Evolutionary conservation across 2,329 filamentous ascomycete species (phyloP), one percentile per base, ranked within the genome.

Genomic region (Neonectria punicea): DNA sequence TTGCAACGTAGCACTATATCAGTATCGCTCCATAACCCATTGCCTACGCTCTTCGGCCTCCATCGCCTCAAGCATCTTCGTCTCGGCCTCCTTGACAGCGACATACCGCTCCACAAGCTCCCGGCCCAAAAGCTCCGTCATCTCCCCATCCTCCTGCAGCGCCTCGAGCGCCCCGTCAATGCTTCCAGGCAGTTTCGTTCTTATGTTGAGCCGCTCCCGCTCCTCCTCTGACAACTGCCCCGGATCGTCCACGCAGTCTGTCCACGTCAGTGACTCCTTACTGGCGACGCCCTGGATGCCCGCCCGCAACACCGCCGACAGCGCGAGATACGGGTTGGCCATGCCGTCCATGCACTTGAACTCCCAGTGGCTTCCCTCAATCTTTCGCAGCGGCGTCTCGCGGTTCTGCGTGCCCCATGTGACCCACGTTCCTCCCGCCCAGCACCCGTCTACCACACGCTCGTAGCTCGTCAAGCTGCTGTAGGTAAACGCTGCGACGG

Each of bases 381-480:
- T 86, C 75, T 91, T 90, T 13, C 93, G 86, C 10, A 97, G 81
- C 0, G 93, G 90, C 5, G 88, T 84, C 80, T 95, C 92, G 18
- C 92, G 88, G 77, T 96, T 96, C 79, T 96, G 90, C 5, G 89
- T 92, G 13, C 93, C 93, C 93, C 92, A 97, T 0, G 90, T 82
- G 0, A 94, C 86, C 89, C 90, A 94, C 8, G 89, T 87, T 0
- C 92, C 92, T n/a, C 92, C 92, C 0, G 92, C 87, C 93, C 92
- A 96, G 63, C 82, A 82, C n/a, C 92, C 86, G 58, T 93, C 89
- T 1, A 80, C 78, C 11, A 92, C 84, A 5, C 93, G 86, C 39
- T 87, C 86, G 77, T 96, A 96, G 76, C 90, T 93, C 0, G 84
- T 83, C 1, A 86, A 83, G 68, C 88, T 87, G 39, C 89, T 86